A percentile compares a stretch with the other conserved stretches of the same genome.
Evolutionary conservation across 805 yeast genomes (phyloP).

Genomic region (Yarrowia sp.): DNA sequence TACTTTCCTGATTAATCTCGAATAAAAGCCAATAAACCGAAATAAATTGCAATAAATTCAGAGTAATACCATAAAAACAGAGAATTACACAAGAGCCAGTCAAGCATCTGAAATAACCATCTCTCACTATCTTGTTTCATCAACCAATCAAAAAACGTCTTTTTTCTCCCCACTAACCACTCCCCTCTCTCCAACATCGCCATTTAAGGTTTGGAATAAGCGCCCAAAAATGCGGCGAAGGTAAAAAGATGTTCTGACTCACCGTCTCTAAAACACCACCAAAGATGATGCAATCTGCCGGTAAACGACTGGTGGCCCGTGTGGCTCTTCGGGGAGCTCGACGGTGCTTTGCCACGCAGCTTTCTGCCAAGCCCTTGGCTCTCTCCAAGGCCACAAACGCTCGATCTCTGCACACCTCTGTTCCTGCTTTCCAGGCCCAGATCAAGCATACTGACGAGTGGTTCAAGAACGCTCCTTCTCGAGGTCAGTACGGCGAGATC

Average conservation of each 20-base stretch:
- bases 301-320: slow-evolving; percentile 19
- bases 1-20: no score
- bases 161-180: not conserved
- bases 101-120: no score
- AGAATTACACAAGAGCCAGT: no score
- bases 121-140: no score
- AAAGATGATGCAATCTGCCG: slow-evolving; percentile 26
- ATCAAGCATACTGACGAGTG: slow-evolving; percentile 70
- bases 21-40: no score
- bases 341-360: not conserved
- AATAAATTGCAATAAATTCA: no score
- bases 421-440: slow-evolving; percentile 42
- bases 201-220: slow-evolving; percentile 4
- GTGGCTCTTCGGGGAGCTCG: not conserved
- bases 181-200: slow-evolving; percentile 1
- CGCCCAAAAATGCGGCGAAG: not conserved
- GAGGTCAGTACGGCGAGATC: slow-evolving; percentile 59
- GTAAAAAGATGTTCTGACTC: not conserved
- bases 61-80: no score
- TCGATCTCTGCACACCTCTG: slow-evolving; percentile 5
- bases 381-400: not conserved
- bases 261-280: not conserved
- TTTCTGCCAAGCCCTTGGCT: not conserved
- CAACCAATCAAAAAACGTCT: no score
- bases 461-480: slow-evolving; percentile 59